Evolutionary conservation across 768 basidiomycete species (phyloP).

Genomic region (Gautieria morchelliformis): DNA sequence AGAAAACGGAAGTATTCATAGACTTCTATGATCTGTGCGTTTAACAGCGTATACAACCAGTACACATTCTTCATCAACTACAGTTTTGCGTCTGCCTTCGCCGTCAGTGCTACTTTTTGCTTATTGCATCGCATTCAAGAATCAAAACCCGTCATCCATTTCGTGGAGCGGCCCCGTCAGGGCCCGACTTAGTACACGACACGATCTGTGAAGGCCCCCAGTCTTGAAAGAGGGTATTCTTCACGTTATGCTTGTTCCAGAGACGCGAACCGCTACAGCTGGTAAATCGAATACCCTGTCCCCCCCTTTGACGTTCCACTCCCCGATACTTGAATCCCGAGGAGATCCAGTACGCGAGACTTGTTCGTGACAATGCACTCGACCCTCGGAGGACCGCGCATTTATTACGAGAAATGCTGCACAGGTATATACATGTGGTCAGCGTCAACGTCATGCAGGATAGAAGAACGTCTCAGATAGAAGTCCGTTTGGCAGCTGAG

Average conservation of each 20-base stretch:
- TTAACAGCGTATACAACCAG: too few relatives aligned
- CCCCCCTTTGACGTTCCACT: conserved; percentile 36
- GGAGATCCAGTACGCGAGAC: conserved; percentile 52
- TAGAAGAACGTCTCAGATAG: conserved; percentile 50
- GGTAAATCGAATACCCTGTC: conserved; percentile 58
- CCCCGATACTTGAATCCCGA: conserved; percentile 31
- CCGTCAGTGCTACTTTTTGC: conserved; percentile 72
- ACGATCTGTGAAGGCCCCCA: conserved; percentile 42
- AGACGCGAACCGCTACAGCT: conserved; percentile 71
- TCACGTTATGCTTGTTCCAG: conserved; percentile 77
- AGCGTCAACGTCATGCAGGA: conserved; percentile 37
- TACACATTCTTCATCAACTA: neutral
- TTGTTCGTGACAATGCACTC: conserved; percentile 18
- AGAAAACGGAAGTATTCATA: too few relatives aligned
- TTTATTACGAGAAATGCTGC: neutral
- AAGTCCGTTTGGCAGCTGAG: conserved; percentile 20
- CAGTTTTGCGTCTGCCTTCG: neutral
- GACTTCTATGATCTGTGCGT: too few relatives aligned
- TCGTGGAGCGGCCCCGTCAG: conserved; percentile 65
- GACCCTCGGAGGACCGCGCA: neutral
- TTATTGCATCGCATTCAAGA: conserved; percentile 44
- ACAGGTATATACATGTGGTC: conserved; percentile 6
- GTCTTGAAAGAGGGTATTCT: conserved; percentile 41
- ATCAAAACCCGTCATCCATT: conserved; percentile 65
- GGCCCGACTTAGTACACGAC: conserved; percentile 71